phyloP scores from a whole-genome alignment of 192 early-diverging fungal species.

The Linnemannia exigua region DNA sequence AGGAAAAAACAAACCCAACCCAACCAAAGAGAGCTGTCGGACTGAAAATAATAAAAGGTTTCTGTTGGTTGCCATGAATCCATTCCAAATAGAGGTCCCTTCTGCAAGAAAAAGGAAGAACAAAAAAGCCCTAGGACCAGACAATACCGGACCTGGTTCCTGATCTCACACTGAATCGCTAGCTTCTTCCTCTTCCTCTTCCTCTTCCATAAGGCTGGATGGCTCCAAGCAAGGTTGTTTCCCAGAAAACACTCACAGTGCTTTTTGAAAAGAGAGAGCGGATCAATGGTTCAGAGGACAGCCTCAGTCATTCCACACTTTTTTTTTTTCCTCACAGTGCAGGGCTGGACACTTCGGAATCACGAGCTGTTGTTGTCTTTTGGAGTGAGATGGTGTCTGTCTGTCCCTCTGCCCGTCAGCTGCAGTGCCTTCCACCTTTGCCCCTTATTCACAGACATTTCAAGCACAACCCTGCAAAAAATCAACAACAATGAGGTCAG shows the following conservation, averaged over 20 bases:
- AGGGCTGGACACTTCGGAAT: background rate
- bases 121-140: background rate
- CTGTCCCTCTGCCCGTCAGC: background rate
- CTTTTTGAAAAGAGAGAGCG: background rate
- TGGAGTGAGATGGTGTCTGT: background rate
- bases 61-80: background rate
- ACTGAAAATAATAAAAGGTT: background rate
- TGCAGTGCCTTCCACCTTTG: background rate
- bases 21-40: background rate
- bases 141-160: background rate
- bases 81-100: background rate
- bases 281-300: background rate
- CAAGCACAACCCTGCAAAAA: background rate
- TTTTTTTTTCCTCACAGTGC: background rate
- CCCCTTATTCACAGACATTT: background rate
- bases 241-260: too few relatives aligned
- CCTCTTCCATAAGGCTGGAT: background rate
- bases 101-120: background rate
- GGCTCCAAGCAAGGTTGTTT: too few relatives aligned
- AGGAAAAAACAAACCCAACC: background rate
- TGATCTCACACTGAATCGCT: background rate
- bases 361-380: background rate
- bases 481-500: conserved; percentile 1
- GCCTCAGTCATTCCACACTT: background rate
- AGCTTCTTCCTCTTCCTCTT: background rate